Conservation (phyloP, 371 early-diverging fungal genomes). For the Batrachochytrium dendrobatidis region DNA sequence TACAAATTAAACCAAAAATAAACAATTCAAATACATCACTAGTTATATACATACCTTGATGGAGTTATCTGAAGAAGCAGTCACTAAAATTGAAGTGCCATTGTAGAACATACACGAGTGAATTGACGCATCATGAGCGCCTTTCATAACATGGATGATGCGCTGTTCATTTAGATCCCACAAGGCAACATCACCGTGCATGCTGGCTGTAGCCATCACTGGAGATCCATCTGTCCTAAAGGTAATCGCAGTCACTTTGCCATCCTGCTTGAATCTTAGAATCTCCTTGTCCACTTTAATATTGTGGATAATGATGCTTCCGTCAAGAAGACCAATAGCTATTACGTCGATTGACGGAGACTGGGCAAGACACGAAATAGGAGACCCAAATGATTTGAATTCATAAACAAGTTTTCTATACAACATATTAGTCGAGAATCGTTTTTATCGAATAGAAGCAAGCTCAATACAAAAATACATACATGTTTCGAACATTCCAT, state of each 20-base stretch:
- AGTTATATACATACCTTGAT: conserved; percentile 54
- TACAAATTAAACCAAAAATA: not conserved
- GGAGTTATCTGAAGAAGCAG: conserved; percentile 84
- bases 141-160: conserved; percentile 61
- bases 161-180: conserved; percentile 84
- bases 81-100: conserved; percentile 78
- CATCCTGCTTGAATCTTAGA: conserved; percentile 72
- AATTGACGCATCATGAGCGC: conserved; percentile 73
- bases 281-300: conserved; percentile 67
- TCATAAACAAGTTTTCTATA: conserved; percentile 68
- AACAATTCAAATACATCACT: not conserved
- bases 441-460: not conserved
- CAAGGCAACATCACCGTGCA: conserved; percentile 79
- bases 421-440: not conserved
- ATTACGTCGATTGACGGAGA: conserved; percentile 89
- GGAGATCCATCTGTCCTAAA: conserved; percentile 83
- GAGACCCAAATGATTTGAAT: conserved; percentile 59
- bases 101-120: conserved; percentile 68
- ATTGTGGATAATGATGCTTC: conserved; percentile 76
- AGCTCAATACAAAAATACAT: conserved; percentile 7
- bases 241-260: conserved; percentile 75
- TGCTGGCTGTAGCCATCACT: conserved; percentile 82
- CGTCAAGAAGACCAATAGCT: conserved; percentile 83
- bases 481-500: conserved; percentile 79
- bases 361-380: conserved; percentile 73